These are phyloP conservation scores for Trichoderma atrobrunneum DNA, from an alignment of 2,329 filamentous ascomycete genomes.

Conservation along the genomic window DNA sequence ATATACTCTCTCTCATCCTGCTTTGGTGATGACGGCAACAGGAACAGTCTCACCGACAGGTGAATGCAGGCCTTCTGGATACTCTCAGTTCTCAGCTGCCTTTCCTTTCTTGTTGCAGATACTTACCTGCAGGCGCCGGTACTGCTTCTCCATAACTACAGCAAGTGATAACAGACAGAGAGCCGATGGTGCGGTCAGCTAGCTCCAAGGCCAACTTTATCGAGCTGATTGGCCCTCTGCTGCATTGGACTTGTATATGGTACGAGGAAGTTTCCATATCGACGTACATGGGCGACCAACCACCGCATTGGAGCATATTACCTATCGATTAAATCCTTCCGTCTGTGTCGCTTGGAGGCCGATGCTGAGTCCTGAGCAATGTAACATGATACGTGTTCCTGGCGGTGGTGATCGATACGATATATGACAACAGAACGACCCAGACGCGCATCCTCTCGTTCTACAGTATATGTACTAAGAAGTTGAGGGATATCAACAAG, in stretches of 20 bases:
- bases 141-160: neutral
- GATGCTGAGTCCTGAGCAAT: neutral
- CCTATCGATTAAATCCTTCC: neutral
- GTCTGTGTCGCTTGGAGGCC: neutral
- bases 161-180: neutral
- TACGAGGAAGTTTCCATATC: neutral
- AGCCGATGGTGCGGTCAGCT: neutral
- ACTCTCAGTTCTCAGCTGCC: constrained; percentile 7
- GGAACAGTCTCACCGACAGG: neutral
- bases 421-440: neutral
- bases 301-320: neutral
- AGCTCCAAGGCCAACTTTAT: neutral
- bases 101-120: neutral
- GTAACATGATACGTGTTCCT: constrained; percentile 17
- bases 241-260: neutral
- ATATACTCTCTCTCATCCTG: neutral
- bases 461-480: neutral
- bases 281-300: neutral
- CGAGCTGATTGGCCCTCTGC: neutral
- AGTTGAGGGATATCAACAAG: neutral
- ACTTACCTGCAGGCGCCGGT: neutral
- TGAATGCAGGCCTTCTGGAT: neutral
- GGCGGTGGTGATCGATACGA: neutral
- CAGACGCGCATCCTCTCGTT: neutral
- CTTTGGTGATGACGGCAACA: neutral